Conservation (phyloP, 1,139 yeast species). For the Suhomyces ambrosiae region DNA sequence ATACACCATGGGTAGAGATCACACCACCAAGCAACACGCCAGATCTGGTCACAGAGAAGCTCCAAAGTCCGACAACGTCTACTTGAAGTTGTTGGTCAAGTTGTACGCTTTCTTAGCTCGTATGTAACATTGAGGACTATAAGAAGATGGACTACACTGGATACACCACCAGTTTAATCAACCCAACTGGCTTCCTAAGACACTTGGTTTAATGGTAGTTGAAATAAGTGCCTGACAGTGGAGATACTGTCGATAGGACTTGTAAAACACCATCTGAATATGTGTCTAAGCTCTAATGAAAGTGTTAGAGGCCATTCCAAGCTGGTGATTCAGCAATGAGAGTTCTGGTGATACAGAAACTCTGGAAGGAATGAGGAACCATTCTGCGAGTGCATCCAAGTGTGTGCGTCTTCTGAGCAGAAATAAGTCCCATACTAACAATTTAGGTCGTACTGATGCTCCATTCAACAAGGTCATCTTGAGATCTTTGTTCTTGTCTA, state of each 20-base stretch:
- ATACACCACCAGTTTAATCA: slow-evolving; percentile 2
- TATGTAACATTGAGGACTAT: slow-evolving; percentile 51
- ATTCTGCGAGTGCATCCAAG: slow-evolving; percentile 63
- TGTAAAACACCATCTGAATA: slow-evolving; percentile 1
- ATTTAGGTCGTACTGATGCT: slow-evolving; percentile 93
- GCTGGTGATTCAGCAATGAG: slow-evolving; percentile 16
- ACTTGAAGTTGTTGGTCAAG: slow-evolving; percentile 97
- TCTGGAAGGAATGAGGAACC: slow-evolving; percentile 10
- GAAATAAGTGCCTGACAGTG: slow-evolving; percentile 13
- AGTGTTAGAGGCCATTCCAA: not conserved
- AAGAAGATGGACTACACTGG: slow-evolving; percentile 14
- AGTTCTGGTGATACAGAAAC: no score
- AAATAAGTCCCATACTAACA: slow-evolving; percentile 50
- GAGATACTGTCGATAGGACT: slow-evolving; percentile 17
- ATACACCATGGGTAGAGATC: slow-evolving; percentile 92
- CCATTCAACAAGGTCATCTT: slow-evolving; percentile 98
- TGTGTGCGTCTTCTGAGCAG: slow-evolving; percentile 66
- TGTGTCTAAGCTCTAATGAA: not conserved
- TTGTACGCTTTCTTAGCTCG: slow-evolving; percentile 99
- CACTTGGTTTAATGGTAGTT: slow-evolving; percentile 11
- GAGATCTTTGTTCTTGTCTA: slow-evolving; percentile 92
- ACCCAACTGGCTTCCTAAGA: slow-evolving; percentile 4
- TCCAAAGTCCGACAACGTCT: slow-evolving; percentile 99
- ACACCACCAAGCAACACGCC: slow-evolving; percentile 93
- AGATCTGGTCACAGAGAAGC: slow-evolving; percentile 97